Evolutionary conservation across 108 stramenopile species (phyloP).

Genomic region (Aurantiochytrium sp.): DNA sequence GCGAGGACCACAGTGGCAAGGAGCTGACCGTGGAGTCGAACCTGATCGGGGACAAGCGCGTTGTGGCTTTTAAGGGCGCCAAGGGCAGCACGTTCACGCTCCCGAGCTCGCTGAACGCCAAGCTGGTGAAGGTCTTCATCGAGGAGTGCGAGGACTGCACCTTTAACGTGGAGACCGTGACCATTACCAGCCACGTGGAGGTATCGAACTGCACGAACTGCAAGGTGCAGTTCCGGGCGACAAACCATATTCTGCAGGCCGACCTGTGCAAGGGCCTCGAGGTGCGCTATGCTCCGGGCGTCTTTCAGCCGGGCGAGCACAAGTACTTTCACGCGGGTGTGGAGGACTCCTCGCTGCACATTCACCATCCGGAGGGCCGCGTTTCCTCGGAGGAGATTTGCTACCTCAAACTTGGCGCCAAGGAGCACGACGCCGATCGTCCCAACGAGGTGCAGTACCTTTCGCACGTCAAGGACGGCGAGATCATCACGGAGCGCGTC

Average conservation of each 20-base stretch:
- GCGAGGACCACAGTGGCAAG: neutral
- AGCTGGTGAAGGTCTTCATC: constrained; percentile 7
- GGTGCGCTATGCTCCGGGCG: neutral
- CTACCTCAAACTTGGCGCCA: neutral
- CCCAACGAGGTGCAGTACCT: neutral
- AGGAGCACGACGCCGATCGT: neutral
- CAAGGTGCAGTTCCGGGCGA: neutral
- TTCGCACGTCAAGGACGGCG: neutral
- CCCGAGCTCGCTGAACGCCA: neutral
- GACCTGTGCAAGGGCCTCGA: constrained; percentile 6
- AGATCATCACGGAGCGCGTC: constrained; percentile 1
- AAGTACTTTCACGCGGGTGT: constrained; percentile 10
- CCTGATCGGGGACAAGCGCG: neutral
- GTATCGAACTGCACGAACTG: neutral
- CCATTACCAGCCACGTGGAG: constrained; percentile 18
- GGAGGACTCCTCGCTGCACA: neutral
- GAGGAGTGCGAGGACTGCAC: constrained; percentile 27
- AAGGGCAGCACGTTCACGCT: neutral
- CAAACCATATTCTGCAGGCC: neutral
- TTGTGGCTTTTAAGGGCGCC: neutral
- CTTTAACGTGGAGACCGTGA: neutral
- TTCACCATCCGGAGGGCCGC: neutral
- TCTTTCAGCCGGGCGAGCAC: neutral
- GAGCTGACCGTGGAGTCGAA: neutral
- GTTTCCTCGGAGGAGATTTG: neutral